Base-by-base conservation (phyloP, 768 basidiomycete genomes). In the Polyporus arcularius region DNA sequence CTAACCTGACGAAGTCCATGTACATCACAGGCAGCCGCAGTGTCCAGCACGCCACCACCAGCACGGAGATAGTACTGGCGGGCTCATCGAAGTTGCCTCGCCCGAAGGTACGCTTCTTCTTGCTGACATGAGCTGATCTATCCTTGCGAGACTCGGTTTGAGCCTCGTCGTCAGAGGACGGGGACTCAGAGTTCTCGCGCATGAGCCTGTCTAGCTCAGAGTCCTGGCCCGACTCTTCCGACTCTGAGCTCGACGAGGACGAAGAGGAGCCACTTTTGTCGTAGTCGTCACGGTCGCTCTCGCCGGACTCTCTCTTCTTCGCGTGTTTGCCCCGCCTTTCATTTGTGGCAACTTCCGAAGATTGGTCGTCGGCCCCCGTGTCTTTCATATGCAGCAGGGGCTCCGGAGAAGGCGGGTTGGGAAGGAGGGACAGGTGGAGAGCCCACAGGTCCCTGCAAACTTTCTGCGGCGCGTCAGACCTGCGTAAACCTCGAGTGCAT, bases 361-460 rank as follows among this genome's bases (percentile, higher is more conserved):
- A 4, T 15, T 16, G 8, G 1, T 16, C 48, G 61, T 61, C 57
- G 9, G 35, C 56, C 2, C 53, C 26, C 4, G 14, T 51, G 38
- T 78, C 80, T 57, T 79, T 79, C n/a, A 74, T 65, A 65, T 81
- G 74, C 42, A 79, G 68, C 61, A 82, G 78, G 10, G 88, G 85
- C 66, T 90, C 90, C 14, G 85, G 74, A 10, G 83, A 80, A 0
- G 84, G 85, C 10, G 85, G 85, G 42, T 78, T 74, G 7, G 84
- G 82, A 15, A 91, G 74, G 16, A 88, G 75, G 46, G 77, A 77
- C n/a, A 94, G 76, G 72, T 92, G 81, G 4, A 92, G 75, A 0
- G 85, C 82, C 93, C 92, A 94, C n/a, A 91, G 58, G 67, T 94
- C 92, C 66, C 86, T 81, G 70, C 90, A 94, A 31, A 92, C 74